Evolutionary conservation across 1,284 basidiomycete species (phyloP).

Genomic region (Lentinula novae-zelandiae): DNA sequence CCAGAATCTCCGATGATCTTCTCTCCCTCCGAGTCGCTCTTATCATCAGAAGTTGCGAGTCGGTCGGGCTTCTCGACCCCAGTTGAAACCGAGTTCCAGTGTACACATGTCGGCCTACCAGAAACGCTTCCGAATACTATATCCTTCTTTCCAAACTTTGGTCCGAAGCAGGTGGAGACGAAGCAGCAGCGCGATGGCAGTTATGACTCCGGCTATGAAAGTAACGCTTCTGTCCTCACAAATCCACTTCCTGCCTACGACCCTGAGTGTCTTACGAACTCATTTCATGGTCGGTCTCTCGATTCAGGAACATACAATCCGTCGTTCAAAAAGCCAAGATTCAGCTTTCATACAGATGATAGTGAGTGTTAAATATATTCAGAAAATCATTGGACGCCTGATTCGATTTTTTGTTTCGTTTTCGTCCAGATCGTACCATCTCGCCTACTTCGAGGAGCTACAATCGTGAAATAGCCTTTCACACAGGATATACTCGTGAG

Average conservation of each 20-base stretch:
- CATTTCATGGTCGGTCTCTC: not conserved
- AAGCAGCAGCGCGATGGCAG: not conserved
- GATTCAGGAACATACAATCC: not conserved
- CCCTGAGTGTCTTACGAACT: not conserved
- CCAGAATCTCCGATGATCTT: not conserved
- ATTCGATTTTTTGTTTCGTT: not conserved
- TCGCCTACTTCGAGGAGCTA: not conserved
- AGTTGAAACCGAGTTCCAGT: not conserved
- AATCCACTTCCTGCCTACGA: not conserved
- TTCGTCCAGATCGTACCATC: not conserved
- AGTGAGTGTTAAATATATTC: not conserved
- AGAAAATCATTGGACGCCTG: no score
- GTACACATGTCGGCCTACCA: not conserved
- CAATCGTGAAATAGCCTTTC: not conserved
- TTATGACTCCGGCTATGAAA: not conserved
- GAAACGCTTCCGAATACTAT: not conserved
- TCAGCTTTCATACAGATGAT: not conserved
- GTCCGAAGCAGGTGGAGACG: not conserved
- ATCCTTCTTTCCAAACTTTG: not conserved
- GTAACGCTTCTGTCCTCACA: not conserved
- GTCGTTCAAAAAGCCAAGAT: not conserved
- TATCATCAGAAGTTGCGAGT: slow-evolving; percentile 3
- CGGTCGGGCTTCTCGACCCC: not conserved
- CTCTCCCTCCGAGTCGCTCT: not conserved
- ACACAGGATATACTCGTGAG: not conserved